A percentile compares a stretch with the other conserved stretches of the same genome.
phyloP scores from a whole-genome alignment of 2,329 filamentous ascomycete species.

The Graphilbum fragrans region DNA sequence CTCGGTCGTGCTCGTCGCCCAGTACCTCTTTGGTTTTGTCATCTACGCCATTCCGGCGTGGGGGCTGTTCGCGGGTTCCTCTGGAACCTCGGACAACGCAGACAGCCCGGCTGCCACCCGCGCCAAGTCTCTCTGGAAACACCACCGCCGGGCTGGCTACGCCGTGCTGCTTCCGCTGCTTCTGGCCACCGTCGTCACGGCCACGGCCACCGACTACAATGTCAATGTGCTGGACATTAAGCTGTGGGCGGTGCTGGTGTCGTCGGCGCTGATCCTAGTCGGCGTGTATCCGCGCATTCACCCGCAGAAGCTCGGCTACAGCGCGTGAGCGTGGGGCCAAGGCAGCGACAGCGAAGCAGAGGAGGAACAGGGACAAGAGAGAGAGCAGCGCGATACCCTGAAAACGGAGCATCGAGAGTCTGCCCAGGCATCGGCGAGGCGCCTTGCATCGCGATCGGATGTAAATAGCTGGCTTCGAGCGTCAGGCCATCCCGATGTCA shows the following conservation, averaged over 20 bases:
- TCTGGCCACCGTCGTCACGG: conserved; percentile 61
- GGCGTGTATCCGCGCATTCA: conserved; percentile 72
- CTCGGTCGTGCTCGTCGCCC: conserved; percentile 55
- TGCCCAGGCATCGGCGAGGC: no score
- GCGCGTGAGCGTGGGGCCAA: not conserved
- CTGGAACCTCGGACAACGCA: conserved; percentile 47
- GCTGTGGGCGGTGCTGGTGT: conserved; percentile 63
- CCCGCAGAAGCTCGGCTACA: conserved; percentile 61
- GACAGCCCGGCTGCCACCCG: conserved; percentile 60
- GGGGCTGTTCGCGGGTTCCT: no score
- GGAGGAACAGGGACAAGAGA: no score
- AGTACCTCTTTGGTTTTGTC: conserved; percentile 69
- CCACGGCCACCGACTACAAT: conserved; percentile 68
- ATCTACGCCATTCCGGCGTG: conserved; percentile 60
- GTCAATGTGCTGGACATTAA: conserved; percentile 55
- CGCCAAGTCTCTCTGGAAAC: conserved; percentile 81
- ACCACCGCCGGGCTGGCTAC: conserved; percentile 73
- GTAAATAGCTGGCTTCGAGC: no score
- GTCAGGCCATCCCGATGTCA: no score
- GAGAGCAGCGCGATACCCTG: no score
- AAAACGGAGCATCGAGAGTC: no score
- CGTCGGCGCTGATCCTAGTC: conserved; percentile 50
- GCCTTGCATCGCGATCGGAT: no score
- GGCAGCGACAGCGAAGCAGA: not conserved
- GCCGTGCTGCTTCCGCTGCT: conserved; percentile 45